Percentiles rank a stretch among this genome's conserved stretches.
These are phyloP conservation scores for Lithohypha guttulata DNA, from an alignment of 2,329 filamentous ascomycete genomes.

Conservation along the genomic window DNA sequence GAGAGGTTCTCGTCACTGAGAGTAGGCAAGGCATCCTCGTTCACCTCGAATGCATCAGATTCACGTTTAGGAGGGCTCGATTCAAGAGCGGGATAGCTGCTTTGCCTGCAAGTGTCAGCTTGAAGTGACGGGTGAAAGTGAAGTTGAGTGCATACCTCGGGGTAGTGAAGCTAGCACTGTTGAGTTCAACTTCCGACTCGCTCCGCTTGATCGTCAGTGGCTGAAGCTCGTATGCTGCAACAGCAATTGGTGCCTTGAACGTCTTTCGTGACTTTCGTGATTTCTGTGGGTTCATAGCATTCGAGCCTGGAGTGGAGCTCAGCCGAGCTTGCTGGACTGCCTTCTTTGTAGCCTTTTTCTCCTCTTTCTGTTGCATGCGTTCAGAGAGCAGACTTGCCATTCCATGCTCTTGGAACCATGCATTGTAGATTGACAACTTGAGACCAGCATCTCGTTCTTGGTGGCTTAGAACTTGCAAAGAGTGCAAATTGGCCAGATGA, in stretches of 20 bases:
- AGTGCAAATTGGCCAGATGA: slow-evolving; percentile 78
- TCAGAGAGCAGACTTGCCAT: slow-evolving; percentile 66
- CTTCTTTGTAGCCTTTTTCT: slow-evolving; percentile 42
- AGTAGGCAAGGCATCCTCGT: slow-evolving; percentile 4
- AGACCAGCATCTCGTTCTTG: slow-evolving; percentile 55
- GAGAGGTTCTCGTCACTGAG: slow-evolving; percentile 10
- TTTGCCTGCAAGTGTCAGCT: too few species aligned
- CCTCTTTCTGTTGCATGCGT: slow-evolving; percentile 64
- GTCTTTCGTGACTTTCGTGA: background rate
- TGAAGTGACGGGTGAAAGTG: too few species aligned
- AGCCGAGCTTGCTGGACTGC: slow-evolving; percentile 2
- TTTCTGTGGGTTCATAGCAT: background rate
- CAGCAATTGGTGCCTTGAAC: background rate
- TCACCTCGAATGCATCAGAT: background rate
- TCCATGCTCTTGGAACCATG: slow-evolving; percentile 64
- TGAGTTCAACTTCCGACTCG: too few species aligned
- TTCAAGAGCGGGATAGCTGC: slow-evolving; percentile 11
- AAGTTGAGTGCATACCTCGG: slow-evolving; percentile 14
- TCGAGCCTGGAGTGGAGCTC: background rate
- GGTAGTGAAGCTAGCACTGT: too few species aligned
- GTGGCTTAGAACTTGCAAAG: slow-evolving; percentile 61
- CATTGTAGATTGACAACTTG: slow-evolving; percentile 57
- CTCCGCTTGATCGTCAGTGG: too few species aligned
- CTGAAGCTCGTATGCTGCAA: slow-evolving; percentile 1
- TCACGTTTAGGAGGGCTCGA: slow-evolving; percentile 3